Evolutionary conservation across 2,329 filamentous ascomycete species (phyloP).

Genomic region (Stagonosporopsis cucurbitacearum): DNA sequence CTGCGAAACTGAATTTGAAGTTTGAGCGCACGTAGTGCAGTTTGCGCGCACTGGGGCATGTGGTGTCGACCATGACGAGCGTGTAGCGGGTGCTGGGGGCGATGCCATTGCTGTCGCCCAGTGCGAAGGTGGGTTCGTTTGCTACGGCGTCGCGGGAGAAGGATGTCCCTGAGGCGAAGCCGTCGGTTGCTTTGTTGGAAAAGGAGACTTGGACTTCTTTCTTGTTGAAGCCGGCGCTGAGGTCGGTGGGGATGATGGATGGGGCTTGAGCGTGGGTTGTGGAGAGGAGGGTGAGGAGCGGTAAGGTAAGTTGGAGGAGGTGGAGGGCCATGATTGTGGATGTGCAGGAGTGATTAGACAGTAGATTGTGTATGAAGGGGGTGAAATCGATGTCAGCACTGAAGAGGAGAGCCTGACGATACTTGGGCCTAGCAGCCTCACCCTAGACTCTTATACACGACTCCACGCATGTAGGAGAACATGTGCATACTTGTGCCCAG

Average conservation of each 20-base stretch:
- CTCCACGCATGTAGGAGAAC: neutral
- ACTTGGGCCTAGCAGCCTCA: neutral
- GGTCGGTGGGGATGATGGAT: slow-evolving; percentile 25
- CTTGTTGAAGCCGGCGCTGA: slow-evolving; percentile 29
- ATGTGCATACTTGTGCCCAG: slow-evolving; percentile 12
- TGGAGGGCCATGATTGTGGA: slow-evolving; percentile 21
- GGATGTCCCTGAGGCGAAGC: slow-evolving; percentile 37
- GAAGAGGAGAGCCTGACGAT: neutral
- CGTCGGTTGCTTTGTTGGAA: slow-evolving; percentile 32
- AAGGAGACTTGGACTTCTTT: slow-evolving; percentile 42
- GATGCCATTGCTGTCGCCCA: slow-evolving; percentile 45
- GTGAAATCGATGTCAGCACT: neutral
- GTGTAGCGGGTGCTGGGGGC: slow-evolving; percentile 35
- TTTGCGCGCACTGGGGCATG: slow-evolving; percentile 32
- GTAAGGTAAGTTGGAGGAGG: slow-evolving; percentile 8
- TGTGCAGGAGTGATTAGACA: slow-evolving; percentile 10
- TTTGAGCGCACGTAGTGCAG: slow-evolving; percentile 44
- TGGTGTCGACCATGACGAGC: slow-evolving; percentile 44
- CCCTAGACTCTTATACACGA: slow-evolving; percentile 24
- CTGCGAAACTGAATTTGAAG: slow-evolving; percentile 38
- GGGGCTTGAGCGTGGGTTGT: slow-evolving; percentile 19
- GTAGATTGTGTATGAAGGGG: neutral
- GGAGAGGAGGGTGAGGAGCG: slow-evolving; percentile 11
- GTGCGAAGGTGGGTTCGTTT: slow-evolving; percentile 40
- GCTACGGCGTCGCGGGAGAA: slow-evolving; percentile 38